These are phyloP conservation scores for Fibroporia radiculosa DNA, from an alignment of 768 basidiomycete species.

Conservation along the genomic window DNA sequence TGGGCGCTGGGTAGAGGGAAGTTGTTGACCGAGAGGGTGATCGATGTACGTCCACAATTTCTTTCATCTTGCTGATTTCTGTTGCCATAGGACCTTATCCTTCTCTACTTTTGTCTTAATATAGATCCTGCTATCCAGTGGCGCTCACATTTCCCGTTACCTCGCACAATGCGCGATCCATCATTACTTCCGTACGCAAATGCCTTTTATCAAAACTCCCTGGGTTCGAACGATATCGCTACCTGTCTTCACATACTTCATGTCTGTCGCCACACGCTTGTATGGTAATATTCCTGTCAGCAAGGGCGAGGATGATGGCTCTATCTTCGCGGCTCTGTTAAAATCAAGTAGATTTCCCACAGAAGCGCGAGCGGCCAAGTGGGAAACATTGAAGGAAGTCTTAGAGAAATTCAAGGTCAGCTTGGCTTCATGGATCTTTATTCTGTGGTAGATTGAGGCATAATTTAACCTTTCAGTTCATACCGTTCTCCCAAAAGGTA, in stretches of 20 bases:
- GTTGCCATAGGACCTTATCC: not conserved
- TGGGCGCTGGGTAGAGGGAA: slow-evolving; percentile 69
- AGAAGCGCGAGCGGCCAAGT: slow-evolving; percentile 48
- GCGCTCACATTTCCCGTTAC: slow-evolving; percentile 74
- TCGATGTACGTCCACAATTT: slow-evolving; percentile 48
- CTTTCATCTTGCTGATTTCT: slow-evolving; percentile 14
- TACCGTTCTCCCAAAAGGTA: slow-evolving; percentile 70
- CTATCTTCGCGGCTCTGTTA: slow-evolving; percentile 53
- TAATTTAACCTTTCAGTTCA: slow-evolving; percentile 42
- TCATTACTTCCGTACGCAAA: slow-evolving; percentile 66
- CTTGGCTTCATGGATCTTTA: slow-evolving; percentile 10
- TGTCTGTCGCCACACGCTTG: slow-evolving; percentile 46
- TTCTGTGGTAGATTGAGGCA: no score
- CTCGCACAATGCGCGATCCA: slow-evolving; percentile 71
- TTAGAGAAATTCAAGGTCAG: slow-evolving; percentile 64
- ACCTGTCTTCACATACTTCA: slow-evolving; percentile 54
- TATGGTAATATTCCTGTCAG: slow-evolving; percentile 62
- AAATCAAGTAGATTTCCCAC: slow-evolving; percentile 62
- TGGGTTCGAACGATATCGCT: slow-evolving; percentile 67
- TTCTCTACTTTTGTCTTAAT: not conserved
- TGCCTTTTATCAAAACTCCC: slow-evolving; percentile 65
- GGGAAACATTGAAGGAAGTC: slow-evolving; percentile 59
- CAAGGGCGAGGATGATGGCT: slow-evolving; percentile 74
- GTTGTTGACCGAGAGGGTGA: slow-evolving; percentile 53
- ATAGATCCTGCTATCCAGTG: slow-evolving; percentile 67